Base-by-base conservation (phyloP, 169 alveolate genomes). In the Hepatocystis sp. region DNA sequence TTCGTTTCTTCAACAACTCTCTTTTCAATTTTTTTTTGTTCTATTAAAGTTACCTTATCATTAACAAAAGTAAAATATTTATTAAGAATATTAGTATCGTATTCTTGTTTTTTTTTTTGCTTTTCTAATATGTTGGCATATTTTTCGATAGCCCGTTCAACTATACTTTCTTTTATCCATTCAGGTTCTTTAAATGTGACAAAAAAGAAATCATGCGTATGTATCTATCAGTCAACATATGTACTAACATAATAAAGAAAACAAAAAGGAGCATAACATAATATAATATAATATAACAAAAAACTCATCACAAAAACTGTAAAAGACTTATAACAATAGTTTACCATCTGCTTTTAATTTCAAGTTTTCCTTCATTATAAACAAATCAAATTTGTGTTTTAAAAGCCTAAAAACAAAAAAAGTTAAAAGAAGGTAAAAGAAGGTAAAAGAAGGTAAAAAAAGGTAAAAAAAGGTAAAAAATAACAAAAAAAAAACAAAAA, bases 151-250 rank as follows among this genome's bases (percentile, higher is more conserved):
- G 56, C 2, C 21, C 56, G 55, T 25, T 49, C 46, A 4, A 51
- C 23, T 0, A 71, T 49, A 32, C 63, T 55, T 71, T 71, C 86
- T 25, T 42, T 46, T 46, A 71, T 21, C 86, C 86, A 71, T 34
- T 71, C 86, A 2, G 86, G 86, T 56, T 71, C 86, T 71, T 13
- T 0, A 30, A 2, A 34, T 17, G 13, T 8, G 25, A 10, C 0
- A 2, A 2, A 1, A 11, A n/a, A n/a, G n/a, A n/a, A n/a, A n/a
- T n/a, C n/a, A n/a, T n/a, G n/a, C n/a, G n/a, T n/a, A n/a, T n/a
- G n/a, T n/a, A n/a, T n/a, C n/a, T n/a, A n/a, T n/a, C n/a, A n/a
- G n/a, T n/a, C n/a, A n/a, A n/a, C n/a, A n/a, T n/a, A n/a, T n/a
- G n/a, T n/a, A n/a, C n/a, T n/a, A n/a, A n/a, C n/a, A n/a, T n/a